A percentile compares a stretch with the other conserved stretches of the same genome.
These are phyloP conservation scores for Fusarium sp. DNA, from an alignment of 2,329 filamentous ascomycete species.

Conservation along the genomic window DNA sequence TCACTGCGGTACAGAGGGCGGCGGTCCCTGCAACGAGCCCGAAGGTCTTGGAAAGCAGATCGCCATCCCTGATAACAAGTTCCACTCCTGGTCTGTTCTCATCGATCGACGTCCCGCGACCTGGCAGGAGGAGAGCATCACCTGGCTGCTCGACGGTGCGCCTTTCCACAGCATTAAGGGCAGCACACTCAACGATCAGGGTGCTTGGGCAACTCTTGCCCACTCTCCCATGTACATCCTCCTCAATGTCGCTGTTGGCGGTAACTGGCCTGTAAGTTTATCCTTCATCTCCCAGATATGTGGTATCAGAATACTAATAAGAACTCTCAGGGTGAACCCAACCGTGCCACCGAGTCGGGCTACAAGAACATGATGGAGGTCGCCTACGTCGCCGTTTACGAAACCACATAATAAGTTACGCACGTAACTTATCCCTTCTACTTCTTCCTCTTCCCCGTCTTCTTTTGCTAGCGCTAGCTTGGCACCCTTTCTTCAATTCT, in stretches of 20 bases:
- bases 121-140: constrained; percentile 65
- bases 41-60: constrained; percentile 57
- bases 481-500: constrained; percentile 21
- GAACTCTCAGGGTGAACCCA: constrained; percentile 52
- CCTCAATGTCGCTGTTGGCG: constrained; percentile 65
- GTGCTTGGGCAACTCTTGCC: constrained; percentile 62
- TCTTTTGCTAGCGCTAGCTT: background rate
- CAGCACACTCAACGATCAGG: constrained; percentile 57
- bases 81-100: constrained; percentile 65
- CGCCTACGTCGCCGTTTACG: constrained; percentile 59
- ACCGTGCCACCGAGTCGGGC: constrained; percentile 54
- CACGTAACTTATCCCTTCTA: background rate
- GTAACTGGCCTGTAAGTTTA: constrained; percentile 58
- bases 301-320: constrained; percentile 13
- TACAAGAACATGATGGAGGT: constrained; percentile 61
- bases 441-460: background rate
- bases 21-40: constrained; percentile 65
- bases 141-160: constrained; percentile 64
- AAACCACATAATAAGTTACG: constrained; percentile 40
- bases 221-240: constrained; percentile 62
- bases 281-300: too few species aligned
- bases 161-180: constrained; percentile 63
- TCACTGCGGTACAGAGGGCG: constrained; percentile 62
- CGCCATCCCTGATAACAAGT: constrained; percentile 61
- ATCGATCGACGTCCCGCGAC: constrained; percentile 61